These are phyloP conservation scores for Entomortierella chlamydospora DNA, from an alignment of 192 early-diverging fungal species.

Conservation along the genomic window DNA sequence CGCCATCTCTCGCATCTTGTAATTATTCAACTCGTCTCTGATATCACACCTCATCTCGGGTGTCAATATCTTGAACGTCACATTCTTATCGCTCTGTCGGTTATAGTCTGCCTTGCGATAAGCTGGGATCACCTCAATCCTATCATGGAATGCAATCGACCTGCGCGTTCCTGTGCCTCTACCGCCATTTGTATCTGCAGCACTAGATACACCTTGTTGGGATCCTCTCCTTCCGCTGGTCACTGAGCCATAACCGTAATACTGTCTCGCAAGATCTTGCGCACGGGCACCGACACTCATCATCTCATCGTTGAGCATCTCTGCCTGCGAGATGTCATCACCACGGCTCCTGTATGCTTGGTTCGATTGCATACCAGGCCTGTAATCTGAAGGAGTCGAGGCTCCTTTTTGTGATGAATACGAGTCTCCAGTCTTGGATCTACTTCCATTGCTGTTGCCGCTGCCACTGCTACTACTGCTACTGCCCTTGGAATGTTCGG, in stretches of 20 bases:
- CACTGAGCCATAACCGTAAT: slow-evolving; percentile 19
- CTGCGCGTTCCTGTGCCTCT: not conserved
- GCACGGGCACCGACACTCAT: slow-evolving; percentile 7
- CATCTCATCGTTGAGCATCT: slow-evolving; percentile 20
- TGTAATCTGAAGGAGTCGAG: slow-evolving; percentile 25
- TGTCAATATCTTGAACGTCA: slow-evolving; percentile 49
- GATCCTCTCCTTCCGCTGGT: not conserved
- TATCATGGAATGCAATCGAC: slow-evolving; percentile 27
- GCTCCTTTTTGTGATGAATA: slow-evolving; percentile 11
- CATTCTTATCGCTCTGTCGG: slow-evolving; percentile 41
- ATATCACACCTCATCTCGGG: slow-evolving; percentile 50
- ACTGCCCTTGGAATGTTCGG: not conserved
- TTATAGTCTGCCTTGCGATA: slow-evolving; percentile 35
- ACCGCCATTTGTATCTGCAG: not conserved
- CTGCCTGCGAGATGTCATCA: slow-evolving; percentile 22
- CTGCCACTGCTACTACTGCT: not conserved
- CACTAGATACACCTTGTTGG: too few relatives aligned
- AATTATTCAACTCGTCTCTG: slow-evolving; percentile 53
- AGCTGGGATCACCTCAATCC: slow-evolving; percentile 40
- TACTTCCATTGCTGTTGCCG: not conserved
- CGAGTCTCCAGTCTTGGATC: not conserved
- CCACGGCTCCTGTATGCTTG: not conserved
- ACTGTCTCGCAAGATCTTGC: slow-evolving; percentile 8
- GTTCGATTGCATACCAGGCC: slow-evolving; percentile 39
- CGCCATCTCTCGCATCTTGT: slow-evolving; percentile 55